phyloP scores from a whole-genome alignment of 441 rosid genomes.

The Biscutella laevigata region DNA sequence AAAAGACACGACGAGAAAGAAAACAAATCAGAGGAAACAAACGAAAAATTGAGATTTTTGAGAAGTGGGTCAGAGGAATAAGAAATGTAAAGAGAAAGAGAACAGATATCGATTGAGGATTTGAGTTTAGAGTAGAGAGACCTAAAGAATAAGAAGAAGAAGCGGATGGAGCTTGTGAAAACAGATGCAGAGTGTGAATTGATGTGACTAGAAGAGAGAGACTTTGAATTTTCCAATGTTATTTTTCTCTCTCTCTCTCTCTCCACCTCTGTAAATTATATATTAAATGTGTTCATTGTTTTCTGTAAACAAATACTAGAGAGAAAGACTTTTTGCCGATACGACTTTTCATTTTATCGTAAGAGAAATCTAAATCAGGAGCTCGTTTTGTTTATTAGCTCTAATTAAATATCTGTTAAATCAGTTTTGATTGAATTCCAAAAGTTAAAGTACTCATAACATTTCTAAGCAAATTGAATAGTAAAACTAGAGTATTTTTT shows the following conservation, averaged over 20 bases:
- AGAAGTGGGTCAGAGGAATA: constrained; percentile 9
- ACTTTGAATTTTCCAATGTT: constrained; percentile 19
- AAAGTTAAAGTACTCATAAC: too few relatives aligned
- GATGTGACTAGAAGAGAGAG: constrained; percentile 23
- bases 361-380: neutral
- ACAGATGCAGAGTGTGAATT: constrained; percentile 25
- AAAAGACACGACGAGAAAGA: neutral
- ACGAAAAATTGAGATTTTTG: neutral
- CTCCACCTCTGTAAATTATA: constrained; percentile 22
- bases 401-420: too few relatives aligned
- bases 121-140: constrained; percentile 6
- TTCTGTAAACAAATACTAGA: neutral
- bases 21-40: neutral
- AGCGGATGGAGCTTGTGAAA: constrained; percentile 12
- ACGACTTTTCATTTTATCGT: neutral
- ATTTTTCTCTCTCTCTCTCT: neutral
- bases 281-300: constrained; percentile 21
- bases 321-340: constrained; percentile 17
- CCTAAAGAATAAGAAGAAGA: neutral
- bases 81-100: neutral
- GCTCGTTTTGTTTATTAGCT: too few relatives aligned
- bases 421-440: too few relatives aligned
- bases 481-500: too few relatives aligned
- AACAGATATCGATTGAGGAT: neutral
- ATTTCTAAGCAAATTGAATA: too few relatives aligned